These are phyloP conservation scores for Cymbidium sinense DNA, from an alignment of 106 monocot species.

Conservation along the genomic window DNA sequence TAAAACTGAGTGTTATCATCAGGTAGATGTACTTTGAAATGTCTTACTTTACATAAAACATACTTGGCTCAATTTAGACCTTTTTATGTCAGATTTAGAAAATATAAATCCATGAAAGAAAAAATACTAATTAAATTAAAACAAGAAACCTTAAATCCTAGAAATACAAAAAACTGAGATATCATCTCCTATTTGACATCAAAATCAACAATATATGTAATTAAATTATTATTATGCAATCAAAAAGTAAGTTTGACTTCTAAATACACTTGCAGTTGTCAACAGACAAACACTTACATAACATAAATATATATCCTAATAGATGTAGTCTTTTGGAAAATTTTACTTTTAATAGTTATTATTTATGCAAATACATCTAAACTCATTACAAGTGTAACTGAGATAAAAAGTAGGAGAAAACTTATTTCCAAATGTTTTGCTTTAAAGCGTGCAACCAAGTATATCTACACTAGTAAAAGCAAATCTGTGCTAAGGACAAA, in stretches of 20 bases:
- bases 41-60: not conserved
- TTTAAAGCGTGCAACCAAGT: not conserved
- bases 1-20: no score
- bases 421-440: not conserved
- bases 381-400: not conserved
- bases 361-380: not conserved
- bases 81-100: not conserved
- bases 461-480: not conserved
- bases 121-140: not conserved
- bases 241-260: not conserved
- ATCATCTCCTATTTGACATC: not conserved
- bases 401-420: not conserved
- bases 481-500: not conserved
- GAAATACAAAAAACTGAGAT: not conserved
- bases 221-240: not conserved
- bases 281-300: not conserved
- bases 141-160: not conserved
- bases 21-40: no score
- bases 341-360: not conserved
- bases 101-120: not conserved
- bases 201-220: not conserved
- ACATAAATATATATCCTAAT: not conserved
- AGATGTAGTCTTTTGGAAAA: not conserved
- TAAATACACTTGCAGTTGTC: not conserved
- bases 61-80: not conserved